Conservation (phyloP, 2,329 filamentous ascomycete genomes). For the Exutisphaerella laricina region DNA sequence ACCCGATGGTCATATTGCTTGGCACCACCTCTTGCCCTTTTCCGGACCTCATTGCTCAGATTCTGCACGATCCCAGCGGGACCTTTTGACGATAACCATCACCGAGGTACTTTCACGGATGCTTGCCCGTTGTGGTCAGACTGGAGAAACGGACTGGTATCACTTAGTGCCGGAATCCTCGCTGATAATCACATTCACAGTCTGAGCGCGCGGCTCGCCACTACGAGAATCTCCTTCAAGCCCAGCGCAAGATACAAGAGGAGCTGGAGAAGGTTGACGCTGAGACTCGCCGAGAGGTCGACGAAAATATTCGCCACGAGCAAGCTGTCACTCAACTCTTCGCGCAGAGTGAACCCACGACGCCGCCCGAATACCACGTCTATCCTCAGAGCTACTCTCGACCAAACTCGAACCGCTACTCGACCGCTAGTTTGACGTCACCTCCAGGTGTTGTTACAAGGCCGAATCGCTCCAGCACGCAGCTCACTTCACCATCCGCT, state of each 20-base stretch:
- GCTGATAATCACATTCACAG: constrained; percentile 45
- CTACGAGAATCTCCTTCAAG: constrained; percentile 84
- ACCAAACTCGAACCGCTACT: constrained; percentile 67
- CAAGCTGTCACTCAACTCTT: constrained; percentile 61
- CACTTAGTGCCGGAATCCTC: not conserved
- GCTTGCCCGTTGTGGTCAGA: too few species aligned
- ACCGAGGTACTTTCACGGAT: too few species aligned
- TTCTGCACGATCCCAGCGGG: too few species aligned
- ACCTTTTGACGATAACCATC: too few species aligned
- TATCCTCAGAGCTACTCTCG: constrained; percentile 68
- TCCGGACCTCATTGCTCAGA: too few species aligned
- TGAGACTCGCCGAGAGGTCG: constrained; percentile 74
- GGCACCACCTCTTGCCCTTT: too few species aligned
- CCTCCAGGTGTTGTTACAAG: constrained; percentile 60
- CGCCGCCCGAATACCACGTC: constrained; percentile 85
- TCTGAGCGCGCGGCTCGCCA: constrained; percentile 91
- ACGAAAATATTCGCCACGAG: constrained; percentile 79
- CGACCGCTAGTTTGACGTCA: constrained; percentile 78
- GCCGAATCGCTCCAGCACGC: constrained; percentile 69
- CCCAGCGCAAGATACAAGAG: constrained; percentile 81
- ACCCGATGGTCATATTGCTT: too few species aligned
- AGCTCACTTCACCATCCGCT: constrained; percentile 70
- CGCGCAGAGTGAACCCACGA: constrained; percentile 86
- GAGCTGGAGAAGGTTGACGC: constrained; percentile 88
- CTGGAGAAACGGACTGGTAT: not conserved